Conservation (phyloP, 2,329 filamentous ascomycete species). For the Penicillium sp. region DNA sequence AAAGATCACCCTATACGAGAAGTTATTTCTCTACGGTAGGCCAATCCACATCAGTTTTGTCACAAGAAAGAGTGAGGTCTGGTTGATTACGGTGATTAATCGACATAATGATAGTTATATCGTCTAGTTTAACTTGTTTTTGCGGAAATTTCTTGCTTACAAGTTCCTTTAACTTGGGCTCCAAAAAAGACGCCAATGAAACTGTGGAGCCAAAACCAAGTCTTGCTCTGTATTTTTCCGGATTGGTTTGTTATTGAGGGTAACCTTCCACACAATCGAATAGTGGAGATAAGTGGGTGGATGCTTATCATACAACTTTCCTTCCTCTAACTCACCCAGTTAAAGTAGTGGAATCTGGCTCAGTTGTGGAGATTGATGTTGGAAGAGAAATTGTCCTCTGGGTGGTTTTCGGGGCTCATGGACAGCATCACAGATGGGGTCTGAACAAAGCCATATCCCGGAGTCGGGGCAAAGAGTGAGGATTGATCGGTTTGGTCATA, state of each 20-base stretch:
- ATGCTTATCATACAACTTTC: slow-evolving; percentile 4
- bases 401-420: slow-evolving; percentile 3
- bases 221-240: slow-evolving; percentile 14
- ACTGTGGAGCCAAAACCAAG: slow-evolving; percentile 8
- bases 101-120: too few relatives aligned
- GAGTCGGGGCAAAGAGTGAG: slow-evolving; percentile 10
- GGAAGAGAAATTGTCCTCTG: slow-evolving; percentile 5
- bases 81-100: too few relatives aligned
- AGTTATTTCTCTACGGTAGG: too few relatives aligned
- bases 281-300: slow-evolving; percentile 5
- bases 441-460: slow-evolving; percentile 6
- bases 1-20: too few relatives aligned
- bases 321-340: too few relatives aligned
- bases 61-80: too few relatives aligned
- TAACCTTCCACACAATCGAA: slow-evolving; percentile 10
- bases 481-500: slow-evolving; percentile 7
- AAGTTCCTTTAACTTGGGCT: slow-evolving; percentile 13
- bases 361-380: neutral
- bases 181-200: slow-evolving; percentile 12
- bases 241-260: slow-evolving; percentile 5
- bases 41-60: too few relatives aligned
- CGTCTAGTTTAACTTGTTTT: too few relatives aligned
- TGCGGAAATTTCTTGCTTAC: slow-evolving; percentile 3
- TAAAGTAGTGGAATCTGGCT: too few relatives aligned
- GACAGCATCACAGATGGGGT: slow-evolving; percentile 5